Evolutionary conservation across 2,329 filamentous ascomycete genomes (phyloP), one percentile per base, ranked within the genome.

Genomic region (Fusarium sp.): DNA sequence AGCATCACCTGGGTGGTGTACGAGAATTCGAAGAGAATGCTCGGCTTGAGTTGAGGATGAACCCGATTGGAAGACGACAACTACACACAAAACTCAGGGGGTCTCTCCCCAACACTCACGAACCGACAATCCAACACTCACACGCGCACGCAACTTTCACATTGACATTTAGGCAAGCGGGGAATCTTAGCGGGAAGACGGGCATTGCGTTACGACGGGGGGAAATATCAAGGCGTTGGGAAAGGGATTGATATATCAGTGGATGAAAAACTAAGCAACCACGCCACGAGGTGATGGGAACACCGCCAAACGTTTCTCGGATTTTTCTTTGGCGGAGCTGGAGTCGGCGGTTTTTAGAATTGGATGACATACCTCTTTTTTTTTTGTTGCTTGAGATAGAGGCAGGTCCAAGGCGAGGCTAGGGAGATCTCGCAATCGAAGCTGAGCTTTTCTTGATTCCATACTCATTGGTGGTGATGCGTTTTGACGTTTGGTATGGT

Each of bases 1-100:
- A 98, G 95, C 78, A 98, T 99, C 81, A 95, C 95, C 64, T 98
- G 97, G 87, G 91, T 97, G 79, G 93, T 97, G 70, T 98, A 98
- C 80, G 95, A 98, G 85, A 97, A 97, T 80, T 91, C 94, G 65
- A 98, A 98, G 87, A 90, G 88, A 77, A 81, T 93, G 36, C 86
- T 97, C 75, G 82, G 86, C 16, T 79, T 91, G 77, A 86, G 87
- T 74, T 82, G 73, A 50, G 20, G 27, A 14, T 29, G 10, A 33
- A 33, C 29, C 57, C 42, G 57, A 52, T 42, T 22, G 7, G 36
- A 29, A 33, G 22, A 70, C 20, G 66, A 66, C 45, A 25, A 56
- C 16, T 52, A 50, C 61, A 65, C 50, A 42, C n/a, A 45, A 65
- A 61, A 63, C 68, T 47, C 8, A 29, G 47, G 31, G 31, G 68